phyloP scores from a whole-genome alignment of 768 basidiomycete genomes.

The Heimioporus sp. region DNA sequence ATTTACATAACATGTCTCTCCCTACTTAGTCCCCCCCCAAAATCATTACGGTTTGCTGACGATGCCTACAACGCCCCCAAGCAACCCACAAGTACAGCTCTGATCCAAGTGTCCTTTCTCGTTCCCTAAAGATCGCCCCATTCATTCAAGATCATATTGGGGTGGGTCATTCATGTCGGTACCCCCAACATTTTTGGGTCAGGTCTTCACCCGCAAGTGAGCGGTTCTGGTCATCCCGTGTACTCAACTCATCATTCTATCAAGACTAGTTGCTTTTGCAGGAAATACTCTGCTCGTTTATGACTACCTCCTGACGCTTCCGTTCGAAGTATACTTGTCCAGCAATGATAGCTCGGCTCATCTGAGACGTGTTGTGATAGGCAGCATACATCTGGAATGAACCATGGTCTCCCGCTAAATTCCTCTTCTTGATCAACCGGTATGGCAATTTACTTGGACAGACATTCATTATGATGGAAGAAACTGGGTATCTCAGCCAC shows the following conservation, averaged over 20 bases:
- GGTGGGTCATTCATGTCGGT: no score
- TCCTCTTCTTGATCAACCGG: conserved; percentile 12
- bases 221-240: no score
- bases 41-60: no score
- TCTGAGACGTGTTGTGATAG: conserved; percentile 5
- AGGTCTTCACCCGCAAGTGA: not conserved
- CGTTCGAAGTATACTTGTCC: conserved; percentile 24
- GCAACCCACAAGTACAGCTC: no score
- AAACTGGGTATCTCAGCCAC: conserved; percentile 19
- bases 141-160: no score
- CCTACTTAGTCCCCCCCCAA: no score
- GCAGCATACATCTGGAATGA: conserved; percentile 14
- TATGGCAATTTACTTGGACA: conserved; percentile 19
- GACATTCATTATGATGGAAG: conserved; percentile 18
- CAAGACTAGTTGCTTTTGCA: conserved; percentile 10
- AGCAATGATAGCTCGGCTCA: no score
- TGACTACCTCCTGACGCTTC: conserved; percentile 26
- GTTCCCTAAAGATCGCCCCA: no score
- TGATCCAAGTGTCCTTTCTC: no score
- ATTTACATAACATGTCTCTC: no score
- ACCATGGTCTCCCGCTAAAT: conserved; percentile 10
- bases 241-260: not conserved
- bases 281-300: no score
- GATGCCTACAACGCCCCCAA: no score
- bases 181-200: not conserved